phyloP scores from a whole-genome alignment of 2,329 filamentous ascomycete species.

The Colletotrichum abscissum region DNA sequence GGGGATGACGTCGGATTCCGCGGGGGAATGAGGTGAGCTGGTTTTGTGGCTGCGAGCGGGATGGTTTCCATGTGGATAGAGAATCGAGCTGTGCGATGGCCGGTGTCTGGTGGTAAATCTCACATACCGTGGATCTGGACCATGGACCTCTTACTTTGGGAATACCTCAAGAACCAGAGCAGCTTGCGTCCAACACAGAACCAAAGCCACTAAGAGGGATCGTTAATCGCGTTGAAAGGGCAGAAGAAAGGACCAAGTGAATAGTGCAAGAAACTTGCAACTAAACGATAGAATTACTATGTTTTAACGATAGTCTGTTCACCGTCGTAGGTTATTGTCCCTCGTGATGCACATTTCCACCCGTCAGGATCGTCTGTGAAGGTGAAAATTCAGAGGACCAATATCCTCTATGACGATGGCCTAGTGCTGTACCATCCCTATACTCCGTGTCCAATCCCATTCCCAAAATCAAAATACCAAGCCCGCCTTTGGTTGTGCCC shows the following conservation, averaged over 20 bases:
- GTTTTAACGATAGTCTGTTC: slow-evolving; percentile 31
- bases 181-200: too few species aligned
- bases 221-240: neutral
- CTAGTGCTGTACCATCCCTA: neutral
- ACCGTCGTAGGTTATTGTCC: neutral
- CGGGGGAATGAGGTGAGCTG: too few species aligned
- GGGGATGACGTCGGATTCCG: too few species aligned
- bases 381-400: neutral
- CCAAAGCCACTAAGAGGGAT: too few species aligned
- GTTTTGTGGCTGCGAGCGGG: too few species aligned
- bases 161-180: too few species aligned
- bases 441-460: neutral
- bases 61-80: neutral
- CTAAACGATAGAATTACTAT: slow-evolving; percentile 16
- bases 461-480: neutral
- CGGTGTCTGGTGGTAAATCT: too few species aligned
- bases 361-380: slow-evolving; percentile 5
- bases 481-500: neutral
- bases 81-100: neutral
- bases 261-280: slow-evolving; percentile 15
- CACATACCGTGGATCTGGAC: too few species aligned
- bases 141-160: too few species aligned
- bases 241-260: neutral
- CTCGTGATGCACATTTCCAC: neutral
- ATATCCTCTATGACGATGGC: neutral